These are phyloP conservation scores for Fusarium floridanum DNA, from an alignment of 2,329 filamentous ascomycete species.

Conservation along the genomic window DNA sequence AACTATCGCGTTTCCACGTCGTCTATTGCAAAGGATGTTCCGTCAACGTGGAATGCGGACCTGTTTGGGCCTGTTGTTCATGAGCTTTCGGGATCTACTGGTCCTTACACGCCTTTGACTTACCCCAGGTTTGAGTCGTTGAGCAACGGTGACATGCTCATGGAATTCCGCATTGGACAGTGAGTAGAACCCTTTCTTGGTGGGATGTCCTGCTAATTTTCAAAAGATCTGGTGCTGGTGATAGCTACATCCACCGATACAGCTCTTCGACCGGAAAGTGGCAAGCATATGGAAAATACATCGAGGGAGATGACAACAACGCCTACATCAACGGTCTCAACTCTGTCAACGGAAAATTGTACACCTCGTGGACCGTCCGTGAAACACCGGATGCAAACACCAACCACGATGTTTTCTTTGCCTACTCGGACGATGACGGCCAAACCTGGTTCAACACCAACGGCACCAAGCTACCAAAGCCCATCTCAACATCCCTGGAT, in stretches of 20 bases:
- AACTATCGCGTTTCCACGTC: conserved; percentile 29
- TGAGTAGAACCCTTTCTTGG: not conserved
- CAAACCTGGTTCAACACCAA: conserved; percentile 33
- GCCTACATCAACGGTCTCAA: conserved; percentile 36
- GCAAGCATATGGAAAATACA: conserved; percentile 31
- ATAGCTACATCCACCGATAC: conserved; percentile 39
- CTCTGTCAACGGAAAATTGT: conserved; percentile 23
- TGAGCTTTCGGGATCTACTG: conserved; percentile 13
- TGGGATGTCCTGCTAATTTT: accelerated
- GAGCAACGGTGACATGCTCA: conserved; percentile 21
- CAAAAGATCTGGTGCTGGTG: conserved; percentile 24
- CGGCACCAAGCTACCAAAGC: conserved; percentile 6
- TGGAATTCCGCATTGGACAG: conserved; percentile 35
- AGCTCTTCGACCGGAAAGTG: conserved; percentile 31
- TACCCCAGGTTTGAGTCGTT: conserved; percentile 31
- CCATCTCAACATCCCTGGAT: conserved; percentile 20
- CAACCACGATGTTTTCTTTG: conserved; percentile 34
- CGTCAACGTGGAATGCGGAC: conserved; percentile 14
- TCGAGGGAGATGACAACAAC: conserved; percentile 33
- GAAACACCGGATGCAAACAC: conserved; percentile 34
- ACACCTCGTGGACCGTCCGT: conserved; percentile 35
- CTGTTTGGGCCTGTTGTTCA: conserved; percentile 31
- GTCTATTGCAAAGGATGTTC: conserved; percentile 11
- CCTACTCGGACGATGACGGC: conserved; percentile 34
- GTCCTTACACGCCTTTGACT: conserved; percentile 24